Percentiles rank a stretch among this genome's conserved stretches.
These are phyloP conservation scores for Platanthera guangdongensis DNA, from an alignment of 106 monocot species.

Conservation along the genomic window DNA sequence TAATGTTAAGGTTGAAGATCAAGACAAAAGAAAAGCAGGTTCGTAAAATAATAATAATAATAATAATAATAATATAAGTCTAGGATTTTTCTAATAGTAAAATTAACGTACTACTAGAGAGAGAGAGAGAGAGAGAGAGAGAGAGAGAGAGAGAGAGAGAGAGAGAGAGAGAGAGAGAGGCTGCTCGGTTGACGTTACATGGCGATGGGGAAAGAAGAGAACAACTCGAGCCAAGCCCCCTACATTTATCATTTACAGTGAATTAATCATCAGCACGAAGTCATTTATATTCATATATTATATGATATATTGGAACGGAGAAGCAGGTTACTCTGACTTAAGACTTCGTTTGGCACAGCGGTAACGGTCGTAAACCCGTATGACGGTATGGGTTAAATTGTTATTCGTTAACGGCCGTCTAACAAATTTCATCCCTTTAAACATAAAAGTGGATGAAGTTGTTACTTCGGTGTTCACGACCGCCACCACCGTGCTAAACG, in stretches of 20 bases:
- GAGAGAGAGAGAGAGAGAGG: conserved; percentile 10
- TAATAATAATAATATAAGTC: background rate
- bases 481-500: no score
- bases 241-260: conserved; percentile 3
- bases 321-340: background rate
- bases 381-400: no score
- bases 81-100: conserved; percentile 12
- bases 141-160: conserved; percentile 5
- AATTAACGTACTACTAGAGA: background rate
- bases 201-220: background rate
- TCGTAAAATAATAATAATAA: background rate
- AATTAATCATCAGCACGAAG: background rate
- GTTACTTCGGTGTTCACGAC: no score
- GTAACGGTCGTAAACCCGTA: no score
- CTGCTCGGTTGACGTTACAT: conserved; percentile 41
- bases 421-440: no score
- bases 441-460: no score
- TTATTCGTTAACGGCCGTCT: no score
- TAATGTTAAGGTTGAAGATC: background rate
- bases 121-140: background rate
- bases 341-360: no score
- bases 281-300: background rate
- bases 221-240: conserved; percentile 42
- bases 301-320: background rate
- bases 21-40: background rate